Percentiles rank a stretch among this genome's conserved stretches.
Evolutionary conservation across 192 early-diverging fungal genomes (phyloP).

Genomic region (Allomyces macrogynus): DNA sequence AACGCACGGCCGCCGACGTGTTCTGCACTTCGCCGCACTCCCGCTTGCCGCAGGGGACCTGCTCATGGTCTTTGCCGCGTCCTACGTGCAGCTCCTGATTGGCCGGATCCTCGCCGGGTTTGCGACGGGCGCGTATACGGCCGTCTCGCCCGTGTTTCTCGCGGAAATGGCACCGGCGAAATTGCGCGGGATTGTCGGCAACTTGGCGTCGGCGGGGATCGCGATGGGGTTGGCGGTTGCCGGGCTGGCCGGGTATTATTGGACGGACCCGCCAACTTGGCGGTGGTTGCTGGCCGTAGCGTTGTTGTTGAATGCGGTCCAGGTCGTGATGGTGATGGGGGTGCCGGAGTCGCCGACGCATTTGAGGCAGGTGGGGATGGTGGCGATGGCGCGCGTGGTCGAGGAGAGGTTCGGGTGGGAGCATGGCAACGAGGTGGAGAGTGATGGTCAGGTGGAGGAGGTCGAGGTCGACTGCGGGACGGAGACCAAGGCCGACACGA

Average conservation of each 20-base stretch:
- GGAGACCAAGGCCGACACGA: not conserved
- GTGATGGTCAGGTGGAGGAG: not conserved
- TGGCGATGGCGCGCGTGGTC: too few relatives aligned
- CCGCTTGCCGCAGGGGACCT: not conserved
- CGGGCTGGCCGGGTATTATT: not conserved
- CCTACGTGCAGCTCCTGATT: not conserved
- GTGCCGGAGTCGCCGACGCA: not conserved
- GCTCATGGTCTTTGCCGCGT: not conserved
- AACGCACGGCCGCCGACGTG: not conserved
- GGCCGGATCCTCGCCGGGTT: not conserved
- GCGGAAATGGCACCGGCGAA: not conserved
- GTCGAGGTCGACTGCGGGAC: not conserved
- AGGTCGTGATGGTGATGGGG: not conserved
- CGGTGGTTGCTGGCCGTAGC: not conserved
- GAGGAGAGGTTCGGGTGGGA: too few relatives aligned
- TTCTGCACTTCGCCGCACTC: not conserved
- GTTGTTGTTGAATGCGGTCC: not conserved
- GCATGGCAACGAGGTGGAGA: not conserved
- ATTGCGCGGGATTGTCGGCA: not conserved
- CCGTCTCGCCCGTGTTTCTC: not conserved
- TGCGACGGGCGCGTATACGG: not conserved
- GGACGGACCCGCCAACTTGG: not conserved
- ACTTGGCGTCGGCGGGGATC: not conserved
- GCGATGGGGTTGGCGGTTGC: not conserved
- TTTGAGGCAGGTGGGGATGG: not conserved